A percentile compares a stretch with the other conserved stretches of the same genome.
phyloP scores from a whole-genome alignment of 2,329 filamentous ascomycete species.

The Neofusicoccum laricinum region DNA sequence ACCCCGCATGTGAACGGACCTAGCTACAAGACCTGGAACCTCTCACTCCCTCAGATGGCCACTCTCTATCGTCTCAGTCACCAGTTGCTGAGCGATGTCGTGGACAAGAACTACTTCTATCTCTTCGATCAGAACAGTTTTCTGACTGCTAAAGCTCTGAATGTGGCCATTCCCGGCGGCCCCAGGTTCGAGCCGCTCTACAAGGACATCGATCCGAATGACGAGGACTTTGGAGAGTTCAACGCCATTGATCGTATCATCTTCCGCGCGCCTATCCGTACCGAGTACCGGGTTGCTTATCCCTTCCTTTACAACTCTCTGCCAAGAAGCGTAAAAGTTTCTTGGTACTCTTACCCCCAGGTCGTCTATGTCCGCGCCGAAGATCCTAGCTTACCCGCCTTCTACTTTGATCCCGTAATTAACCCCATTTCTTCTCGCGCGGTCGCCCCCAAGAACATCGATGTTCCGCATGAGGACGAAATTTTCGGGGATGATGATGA shows the following conservation, averaged over 20 bases:
- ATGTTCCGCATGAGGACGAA: conserved; percentile 86
- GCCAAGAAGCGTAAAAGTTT: conserved; percentile 86
- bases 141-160: conserved; percentile 91
- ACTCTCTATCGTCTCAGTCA: conserved; percentile 88
- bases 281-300: conserved; percentile 91
- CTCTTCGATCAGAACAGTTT: conserved; percentile 96
- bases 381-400: conserved; percentile 85
- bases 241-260: conserved; percentile 99
- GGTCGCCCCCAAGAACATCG: conserved; percentile 91
- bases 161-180: conserved; percentile 95
- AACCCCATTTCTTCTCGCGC: conserved; percentile 96
- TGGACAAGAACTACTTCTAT: conserved; percentile 96
- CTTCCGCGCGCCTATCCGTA: conserved; percentile 90
- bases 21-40: conserved; percentile 95
- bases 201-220: conserved; percentile 98
- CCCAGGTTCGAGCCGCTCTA: conserved; percentile 95
- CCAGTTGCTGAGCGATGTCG: conserved; percentile 84
- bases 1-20: conserved; percentile 93
- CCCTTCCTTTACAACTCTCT: conserved; percentile 96
- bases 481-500: conserved; percentile 87
- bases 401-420: conserved; percentile 97
- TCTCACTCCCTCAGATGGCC: conserved; percentile 92
- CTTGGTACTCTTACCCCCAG: conserved; percentile 93
- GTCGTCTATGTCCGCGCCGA: conserved; percentile 86
- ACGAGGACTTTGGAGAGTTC: conserved; percentile 99